Evolutionary conservation across 139 green algal species (phyloP), one percentile per base, ranked within the genome.

Genomic region (Chlamydomonas applanata): DNA sequence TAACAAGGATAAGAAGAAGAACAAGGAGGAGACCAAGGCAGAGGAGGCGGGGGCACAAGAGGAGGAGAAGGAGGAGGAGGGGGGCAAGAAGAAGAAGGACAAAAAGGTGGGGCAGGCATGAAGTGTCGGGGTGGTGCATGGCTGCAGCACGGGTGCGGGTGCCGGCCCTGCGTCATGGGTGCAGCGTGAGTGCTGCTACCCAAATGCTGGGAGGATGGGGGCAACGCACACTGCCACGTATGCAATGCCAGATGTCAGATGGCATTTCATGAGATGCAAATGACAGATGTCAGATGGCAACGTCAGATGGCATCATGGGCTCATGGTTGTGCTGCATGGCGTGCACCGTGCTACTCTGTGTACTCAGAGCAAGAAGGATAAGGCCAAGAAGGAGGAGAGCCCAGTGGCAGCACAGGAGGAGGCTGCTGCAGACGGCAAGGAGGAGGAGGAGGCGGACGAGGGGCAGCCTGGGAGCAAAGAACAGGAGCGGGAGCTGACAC

Each of bases 391-490:
- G 49, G 36, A 73, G 30, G n/a, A 69, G 57, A 73, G 52, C 59
- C 20, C 4, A 64, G 20, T 64, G 25, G 4, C 19, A 19, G 2
- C 36, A 16, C 9, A 45, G 61, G 71, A 27, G 77, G 20, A n/a
- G 76, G 79, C 65, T 13, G 68, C 54, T 29, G 69, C 69, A 33
- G 63, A 52, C 13, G 75, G 34, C 34, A 40, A 54, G 27, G 20
- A 76, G 25, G 35, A 71, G 63, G 56, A 68, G 57, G 60, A 84
- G 33, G 81, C 57, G 49, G 73, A 83, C 46, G 71, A 86, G 63
- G 35, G 78, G 40, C n/a, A n/a, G n/a, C 40, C 40, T 11, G 81
- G 82, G 22, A 57, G 80, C 33, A 61, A 73, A 57, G 74, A 79
- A 36, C 64, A 82, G 32, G 44, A 77, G 49, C 59, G 69, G 49